Evolutionary conservation across 2,329 filamentous ascomycete genomes (phyloP).

Genomic region (Mycosphaerella sp.): DNA sequence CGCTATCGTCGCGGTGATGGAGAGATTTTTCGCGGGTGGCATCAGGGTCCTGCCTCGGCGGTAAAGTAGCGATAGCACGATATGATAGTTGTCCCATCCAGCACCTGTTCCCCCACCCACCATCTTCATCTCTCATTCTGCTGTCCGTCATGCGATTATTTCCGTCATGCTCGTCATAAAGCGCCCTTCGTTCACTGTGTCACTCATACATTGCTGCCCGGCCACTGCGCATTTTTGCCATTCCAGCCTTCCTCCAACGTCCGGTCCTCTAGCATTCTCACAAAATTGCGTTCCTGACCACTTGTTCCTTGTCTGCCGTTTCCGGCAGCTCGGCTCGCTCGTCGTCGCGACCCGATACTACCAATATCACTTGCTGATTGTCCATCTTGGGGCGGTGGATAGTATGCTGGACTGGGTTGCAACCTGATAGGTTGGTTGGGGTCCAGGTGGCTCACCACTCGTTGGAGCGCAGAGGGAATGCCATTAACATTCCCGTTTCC

Average conservation of each 20-base stretch:
- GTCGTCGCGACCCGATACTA: slow-evolving; percentile 61
- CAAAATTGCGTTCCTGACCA: slow-evolving; percentile 63
- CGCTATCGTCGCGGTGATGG: background rate
- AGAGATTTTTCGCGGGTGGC: background rate
- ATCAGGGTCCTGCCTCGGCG: slow-evolving; percentile 2
- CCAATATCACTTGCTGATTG: slow-evolving; percentile 59
- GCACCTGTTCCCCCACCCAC: background rate
- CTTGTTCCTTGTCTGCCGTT: slow-evolving; percentile 47
- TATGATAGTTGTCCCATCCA: background rate
- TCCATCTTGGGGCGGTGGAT: slow-evolving; percentile 84
- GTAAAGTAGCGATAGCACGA: background rate
- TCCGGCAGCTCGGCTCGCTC: slow-evolving; percentile 46
- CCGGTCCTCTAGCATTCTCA: slow-evolving; percentile 87
- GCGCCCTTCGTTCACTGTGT: background rate
- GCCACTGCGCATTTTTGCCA: slow-evolving; percentile 18
- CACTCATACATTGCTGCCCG: slow-evolving; percentile 10
- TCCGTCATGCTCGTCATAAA: background rate
- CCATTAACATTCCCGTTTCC: slow-evolving; percentile 83
- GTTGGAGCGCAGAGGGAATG: slow-evolving; percentile 85
- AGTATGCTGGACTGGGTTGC: slow-evolving; percentile 94
- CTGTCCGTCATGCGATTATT: background rate
- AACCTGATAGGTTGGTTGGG: slow-evolving; percentile 88
- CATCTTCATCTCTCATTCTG: background rate
- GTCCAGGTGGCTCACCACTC: slow-evolving; percentile 92
- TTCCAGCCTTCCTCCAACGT: slow-evolving; percentile 80